Evolutionary conservation across 805 yeast genomes (phyloP), one percentile per base, ranked within the genome.

Genomic region (Cephaloascus albidus): DNA sequence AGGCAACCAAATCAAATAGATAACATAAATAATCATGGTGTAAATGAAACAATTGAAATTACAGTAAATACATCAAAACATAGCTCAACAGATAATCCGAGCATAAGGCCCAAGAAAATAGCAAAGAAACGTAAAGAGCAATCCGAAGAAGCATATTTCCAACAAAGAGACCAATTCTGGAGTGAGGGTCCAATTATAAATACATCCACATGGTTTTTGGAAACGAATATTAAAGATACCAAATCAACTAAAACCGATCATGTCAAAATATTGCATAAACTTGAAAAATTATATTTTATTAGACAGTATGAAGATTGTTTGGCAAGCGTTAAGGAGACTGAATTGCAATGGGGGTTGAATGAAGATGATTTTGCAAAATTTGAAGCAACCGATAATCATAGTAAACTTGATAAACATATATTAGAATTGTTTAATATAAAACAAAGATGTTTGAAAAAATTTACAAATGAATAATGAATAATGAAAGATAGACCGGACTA

Each of bases 51-150:
- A n/a, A n/a, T n/a, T n/a, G n/a, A n/a, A n/a, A n/a, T n/a, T n/a
- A n/a, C n/a, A n/a, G n/a, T n/a, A n/a, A n/a, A n/a, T n/a, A n/a
- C n/a, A n/a, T n/a, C n/a, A n/a, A n/a, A n/a, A n/a, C n/a, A n/a
- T n/a, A n/a, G n/a, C n/a, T n/a, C n/a, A n/a, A n/a, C n/a, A n/a
- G n/a, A n/a, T n/a, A n/a, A n/a, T n/a, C n/a, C n/a, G n/a, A n/a
- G n/a, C n/a, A n/a, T n/a, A n/a, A n/a, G n/a, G n/a, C n/a, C n/a
- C n/a, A n/a, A n/a, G n/a, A n/a, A n/a, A n/a, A n/a, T 23, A 23
- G 10, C 28, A 3, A 71, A 68, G 40, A 55, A 68, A 19, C 70
- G 96, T 33, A 85, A 83, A 49, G 80, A 78, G 0, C 96, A 87
- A 52, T 51, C 81, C 0, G 78, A 76, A 33, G 89, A 79, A 39